A percentile compares a stretch with the other conserved stretches of the same genome.
These are phyloP conservation scores for Ampelomyces quisqualis DNA, from an alignment of 2,329 filamentous ascomycete species.

Conservation along the genomic window DNA sequence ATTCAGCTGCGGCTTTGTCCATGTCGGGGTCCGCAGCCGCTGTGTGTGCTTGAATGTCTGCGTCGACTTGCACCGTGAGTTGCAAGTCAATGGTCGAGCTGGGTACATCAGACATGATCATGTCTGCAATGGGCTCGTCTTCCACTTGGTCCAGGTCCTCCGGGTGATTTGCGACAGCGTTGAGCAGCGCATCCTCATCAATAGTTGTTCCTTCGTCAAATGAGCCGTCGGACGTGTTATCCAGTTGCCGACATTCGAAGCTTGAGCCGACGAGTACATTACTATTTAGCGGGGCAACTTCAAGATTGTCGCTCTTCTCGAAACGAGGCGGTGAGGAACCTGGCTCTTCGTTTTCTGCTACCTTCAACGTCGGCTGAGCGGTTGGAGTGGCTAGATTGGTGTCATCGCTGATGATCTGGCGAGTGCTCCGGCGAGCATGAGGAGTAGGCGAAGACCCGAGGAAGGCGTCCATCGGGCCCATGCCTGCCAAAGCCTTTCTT, in stretches of 20 bases:
- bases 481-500: conserved; percentile 22
- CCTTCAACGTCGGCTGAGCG: conserved; percentile 24
- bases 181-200: conserved; percentile 28
- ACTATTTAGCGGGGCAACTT: neutral
- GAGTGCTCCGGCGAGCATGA: conserved; percentile 29
- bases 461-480: conserved; percentile 40
- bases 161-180: conserved; percentile 8
- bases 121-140: conserved; percentile 7
- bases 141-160: conserved; percentile 9
- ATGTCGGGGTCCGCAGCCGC: conserved; percentile 5
- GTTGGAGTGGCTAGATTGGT: conserved; percentile 32
- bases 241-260: conserved; percentile 23
- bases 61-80: conserved; percentile 39
- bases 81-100: conserved; percentile 38
- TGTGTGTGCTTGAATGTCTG: conserved; percentile 33
- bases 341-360: conserved; percentile 28
- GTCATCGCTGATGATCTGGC: conserved; percentile 29
- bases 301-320: conserved; percentile 10
- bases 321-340: conserved; percentile 42
- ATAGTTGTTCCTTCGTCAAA: conserved; percentile 40
- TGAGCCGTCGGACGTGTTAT: conserved; percentile 18
- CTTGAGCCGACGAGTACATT: conserved; percentile 19
- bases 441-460: conserved; percentile 43
- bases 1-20: conserved; percentile 14
- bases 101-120: conserved; percentile 24